Conservation (phyloP, 495 filamentous ascomycete species). For the Letharia columbiana region DNA sequence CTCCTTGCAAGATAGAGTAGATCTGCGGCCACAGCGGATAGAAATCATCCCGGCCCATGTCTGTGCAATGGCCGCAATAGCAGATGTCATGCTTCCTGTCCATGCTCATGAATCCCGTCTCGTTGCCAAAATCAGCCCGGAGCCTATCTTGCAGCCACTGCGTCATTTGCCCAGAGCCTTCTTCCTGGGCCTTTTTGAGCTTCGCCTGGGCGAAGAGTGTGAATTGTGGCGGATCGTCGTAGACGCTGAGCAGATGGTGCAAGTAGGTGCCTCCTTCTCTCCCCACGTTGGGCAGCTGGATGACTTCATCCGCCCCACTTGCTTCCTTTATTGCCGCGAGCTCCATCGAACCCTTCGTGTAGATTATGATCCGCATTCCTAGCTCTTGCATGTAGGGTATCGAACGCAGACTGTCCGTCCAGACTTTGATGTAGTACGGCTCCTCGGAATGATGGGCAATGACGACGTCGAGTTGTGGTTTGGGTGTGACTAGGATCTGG, state of each 20-base stretch:
- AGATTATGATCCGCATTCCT: conserved; percentile 10
- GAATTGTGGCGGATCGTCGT: conserved; percentile 9
- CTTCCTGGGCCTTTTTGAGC: conserved; percentile 13
- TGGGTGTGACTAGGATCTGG: neutral
- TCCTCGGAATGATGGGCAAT: conserved; percentile 18
- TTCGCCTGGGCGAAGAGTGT: conserved; percentile 18
- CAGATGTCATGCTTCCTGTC: conserved; percentile 18
- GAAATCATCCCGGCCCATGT: conserved; percentile 12
- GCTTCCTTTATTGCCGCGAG: conserved; percentile 3
- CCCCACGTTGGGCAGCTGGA: conserved; percentile 14
- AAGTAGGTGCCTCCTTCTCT: conserved; percentile 18
- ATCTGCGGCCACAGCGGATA: conserved; percentile 18
- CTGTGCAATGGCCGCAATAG: conserved; percentile 17
- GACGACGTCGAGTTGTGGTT: conserved; percentile 2
- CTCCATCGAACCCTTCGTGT: conserved; percentile 13
- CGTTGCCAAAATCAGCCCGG: neutral
- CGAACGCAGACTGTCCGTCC: conserved; percentile 12
- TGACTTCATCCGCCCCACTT: conserved; percentile 12
- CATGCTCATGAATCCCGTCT: conserved; percentile 19
- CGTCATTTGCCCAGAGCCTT: conserved; percentile 2
- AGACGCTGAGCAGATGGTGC: conserved; percentile 11
- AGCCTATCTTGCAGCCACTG: conserved; percentile 12
- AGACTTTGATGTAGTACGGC: conserved; percentile 13
- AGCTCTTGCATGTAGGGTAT: conserved; percentile 10
- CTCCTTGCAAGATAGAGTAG: conserved; percentile 11